Evolutionary conservation across 345 rosid species (phyloP).

Genomic region (Melastoma malabathricum): DNA sequence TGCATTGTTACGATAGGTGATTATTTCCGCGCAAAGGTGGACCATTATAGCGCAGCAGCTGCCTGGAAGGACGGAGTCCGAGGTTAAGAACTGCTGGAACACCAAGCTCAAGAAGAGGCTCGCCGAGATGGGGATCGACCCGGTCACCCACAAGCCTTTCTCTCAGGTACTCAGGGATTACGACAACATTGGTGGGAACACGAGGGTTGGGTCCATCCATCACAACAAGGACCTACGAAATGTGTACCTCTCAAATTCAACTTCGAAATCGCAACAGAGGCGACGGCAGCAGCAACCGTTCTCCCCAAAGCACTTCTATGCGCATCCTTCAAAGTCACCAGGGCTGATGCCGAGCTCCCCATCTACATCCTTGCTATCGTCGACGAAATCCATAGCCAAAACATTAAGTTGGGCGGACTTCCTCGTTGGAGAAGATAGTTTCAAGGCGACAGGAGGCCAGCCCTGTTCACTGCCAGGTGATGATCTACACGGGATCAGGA

Average conservation of each 20-base stretch:
- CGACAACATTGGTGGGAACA: conserved; percentile 58
- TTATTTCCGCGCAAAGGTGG: conserved; percentile 35
- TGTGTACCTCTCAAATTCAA: background rate
- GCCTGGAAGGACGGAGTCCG: conserved; percentile 89
- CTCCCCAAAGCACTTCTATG: conserved; percentile 11
- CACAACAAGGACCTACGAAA: conserved; percentile 6
- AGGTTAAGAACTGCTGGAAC: conserved; percentile 93
- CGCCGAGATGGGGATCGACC: conserved; percentile 88
- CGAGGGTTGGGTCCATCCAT: conserved; percentile 25
- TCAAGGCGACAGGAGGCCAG: conserved; percentile 10
- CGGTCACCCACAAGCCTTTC: conserved; percentile 79
- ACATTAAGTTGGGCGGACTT: conserved; percentile 69
- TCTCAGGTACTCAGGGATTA: conserved; percentile 82
- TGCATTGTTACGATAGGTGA: too few species aligned
- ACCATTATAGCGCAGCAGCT: conserved; percentile 81
- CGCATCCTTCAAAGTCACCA: conserved; percentile 18
- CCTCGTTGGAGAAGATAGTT: conserved; percentile 46
- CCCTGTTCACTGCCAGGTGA: conserved; percentile 1
- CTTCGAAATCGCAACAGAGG: conserved; percentile 15
- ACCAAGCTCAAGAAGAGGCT: conserved; percentile 80
- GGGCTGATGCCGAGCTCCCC: conserved; percentile 1
- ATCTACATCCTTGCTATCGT: conserved; percentile 23
- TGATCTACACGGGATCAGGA: background rate
- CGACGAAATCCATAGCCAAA: conserved; percentile 42
- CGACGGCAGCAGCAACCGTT: conserved; percentile 42